Evolutionary conservation across 768 basidiomycete genomes (phyloP), one percentile per base, ranked within the genome.

Genomic region (Candolleomyces efflorescens): DNA sequence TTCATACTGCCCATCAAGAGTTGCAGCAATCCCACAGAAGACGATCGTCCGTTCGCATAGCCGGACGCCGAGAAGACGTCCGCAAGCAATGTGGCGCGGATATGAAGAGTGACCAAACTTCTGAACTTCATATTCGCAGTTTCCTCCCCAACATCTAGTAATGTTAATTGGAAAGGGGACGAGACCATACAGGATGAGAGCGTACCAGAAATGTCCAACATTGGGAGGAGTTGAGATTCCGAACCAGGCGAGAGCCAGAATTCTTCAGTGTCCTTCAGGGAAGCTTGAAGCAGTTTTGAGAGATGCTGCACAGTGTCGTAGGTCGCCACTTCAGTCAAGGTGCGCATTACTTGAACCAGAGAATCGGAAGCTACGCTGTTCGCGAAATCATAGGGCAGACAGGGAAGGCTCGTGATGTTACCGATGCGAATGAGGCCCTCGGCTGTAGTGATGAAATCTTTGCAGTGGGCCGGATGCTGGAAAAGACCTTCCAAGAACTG

Each of bases 401-500:
- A 95, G 12, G 94, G 90, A 27, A 95, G 77, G 18, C 84, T 82
- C 32, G 94, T 87, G 43, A 98, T 77, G 62, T 82, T 80, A 62
- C 92, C 86, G 55, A 98, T 75, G 63, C 81, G 77, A 61, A 85
- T 75, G 41, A 98, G 78, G 49, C 92, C 85, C 64, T 94, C 83
- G 4, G 86, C 78, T 59, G 81, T 78, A 48, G 80, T 74, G 59
- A 97, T 84, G 69, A 98, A 98, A 63, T 98, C 96, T 62, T 85
- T 85, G 76, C 91, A 91, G 69, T 98, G 92, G 22, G 86, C 84
- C 1, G 85, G 79, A 67, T 96, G 94, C 65, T 95, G 94, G 75
- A 98, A 95, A 43, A 98, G 80, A 5, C 97, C 95, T 69, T 95
- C 93, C 54, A 95, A 79, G 71, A 97, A 95, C 92, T 95, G n/a